Evolutionary conservation across 2,329 filamentous ascomycete genomes (phyloP).

Genomic region (Colletotrichum brevisporum): DNA sequence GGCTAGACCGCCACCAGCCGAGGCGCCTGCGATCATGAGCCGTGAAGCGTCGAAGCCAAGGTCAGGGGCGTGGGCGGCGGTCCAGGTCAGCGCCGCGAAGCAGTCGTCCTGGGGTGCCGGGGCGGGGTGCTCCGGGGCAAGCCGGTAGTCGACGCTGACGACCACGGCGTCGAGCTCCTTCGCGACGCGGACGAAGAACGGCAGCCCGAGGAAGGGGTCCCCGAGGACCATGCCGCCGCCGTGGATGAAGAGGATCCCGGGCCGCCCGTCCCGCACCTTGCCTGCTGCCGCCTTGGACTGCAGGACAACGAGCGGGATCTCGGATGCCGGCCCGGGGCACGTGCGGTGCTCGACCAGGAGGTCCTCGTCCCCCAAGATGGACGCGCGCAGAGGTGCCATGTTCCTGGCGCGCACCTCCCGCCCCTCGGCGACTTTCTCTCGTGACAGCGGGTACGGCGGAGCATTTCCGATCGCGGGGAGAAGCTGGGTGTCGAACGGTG

Average conservation of each 20-base stretch:
- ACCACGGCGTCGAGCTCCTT: slow-evolving; percentile 45
- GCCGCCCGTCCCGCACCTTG: background rate
- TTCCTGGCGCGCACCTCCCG: slow-evolving; percentile 15
- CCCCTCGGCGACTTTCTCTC: slow-evolving; percentile 3
- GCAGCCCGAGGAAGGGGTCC: slow-evolving; percentile 23
- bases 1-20: slow-evolving; percentile 59
- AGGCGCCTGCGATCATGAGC: slow-evolving; percentile 58
- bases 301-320: slow-evolving; percentile 24
- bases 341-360: slow-evolving; percentile 23
- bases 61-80: slow-evolving; percentile 52
- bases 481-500: slow-evolving; percentile 26
- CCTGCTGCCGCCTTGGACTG: slow-evolving; percentile 3
- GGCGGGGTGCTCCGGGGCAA: slow-evolving; percentile 58
- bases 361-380: slow-evolving; percentile 16
- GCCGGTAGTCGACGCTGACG: slow-evolving; percentile 62
- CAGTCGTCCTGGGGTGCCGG: slow-evolving; percentile 44
- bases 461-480: slow-evolving; percentile 1
- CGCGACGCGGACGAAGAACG: slow-evolving; percentile 15
- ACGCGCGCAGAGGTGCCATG: slow-evolving; percentile 23
- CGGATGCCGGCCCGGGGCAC: slow-evolving; percentile 19
- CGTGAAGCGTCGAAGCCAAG: slow-evolving; percentile 56
- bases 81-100: slow-evolving; percentile 51
- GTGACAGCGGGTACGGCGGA: slow-evolving; percentile 4
- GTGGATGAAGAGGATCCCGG: slow-evolving; percentile 29
- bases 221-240: slow-evolving; percentile 34